Conservation (phyloP, 2,329 filamentous ascomycete species). For the Trichoderma gracile region DNA sequence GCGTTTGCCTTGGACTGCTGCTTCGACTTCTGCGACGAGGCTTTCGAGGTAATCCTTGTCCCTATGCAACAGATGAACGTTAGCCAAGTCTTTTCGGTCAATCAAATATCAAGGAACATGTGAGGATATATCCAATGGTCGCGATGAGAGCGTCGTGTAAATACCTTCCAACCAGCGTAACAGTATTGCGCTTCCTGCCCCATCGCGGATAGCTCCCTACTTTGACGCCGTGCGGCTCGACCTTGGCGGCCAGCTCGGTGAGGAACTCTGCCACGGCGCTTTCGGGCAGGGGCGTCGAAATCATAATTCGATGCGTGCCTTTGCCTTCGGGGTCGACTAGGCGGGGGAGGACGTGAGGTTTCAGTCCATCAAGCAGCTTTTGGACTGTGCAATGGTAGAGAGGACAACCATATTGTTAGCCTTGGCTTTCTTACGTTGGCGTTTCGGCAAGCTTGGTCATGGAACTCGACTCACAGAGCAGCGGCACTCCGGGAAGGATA, state of each 20-base stretch:
- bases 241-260: slow-evolving; percentile 72
- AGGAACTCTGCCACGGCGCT: slow-evolving; percentile 82
- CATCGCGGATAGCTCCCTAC: slow-evolving; percentile 94
- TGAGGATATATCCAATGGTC: not conserved
- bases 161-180: slow-evolving; percentile 75
- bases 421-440: not conserved
- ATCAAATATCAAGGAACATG: too few species aligned
- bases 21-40: slow-evolving; percentile 73
- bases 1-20: slow-evolving; percentile 71
- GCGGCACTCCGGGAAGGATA: slow-evolving; percentile 86
- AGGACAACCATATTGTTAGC: not conserved
- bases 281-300: slow-evolving; percentile 86
- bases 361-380: slow-evolving; percentile 73
- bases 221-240: slow-evolving; percentile 77
- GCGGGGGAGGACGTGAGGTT: slow-evolving; percentile 67
- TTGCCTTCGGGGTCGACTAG: slow-evolving; percentile 78
- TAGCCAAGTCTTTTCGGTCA: not conserved
- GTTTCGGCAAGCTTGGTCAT: not conserved
- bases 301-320: slow-evolving; percentile 73
- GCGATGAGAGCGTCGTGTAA: slow-evolving; percentile 23
- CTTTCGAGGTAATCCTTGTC: slow-evolving; percentile 77
- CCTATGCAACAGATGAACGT: slow-evolving; percentile 39
- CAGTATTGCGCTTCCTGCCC: slow-evolving; percentile 84
- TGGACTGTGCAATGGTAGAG: slow-evolving; percentile 55
- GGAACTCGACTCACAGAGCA: slow-evolving; percentile 59